Evolutionary conservation across 352 stramenopile genomes (phyloP), one percentile per base, ranked within the genome.

Genomic region (Phytophthora kernoviae): DNA sequence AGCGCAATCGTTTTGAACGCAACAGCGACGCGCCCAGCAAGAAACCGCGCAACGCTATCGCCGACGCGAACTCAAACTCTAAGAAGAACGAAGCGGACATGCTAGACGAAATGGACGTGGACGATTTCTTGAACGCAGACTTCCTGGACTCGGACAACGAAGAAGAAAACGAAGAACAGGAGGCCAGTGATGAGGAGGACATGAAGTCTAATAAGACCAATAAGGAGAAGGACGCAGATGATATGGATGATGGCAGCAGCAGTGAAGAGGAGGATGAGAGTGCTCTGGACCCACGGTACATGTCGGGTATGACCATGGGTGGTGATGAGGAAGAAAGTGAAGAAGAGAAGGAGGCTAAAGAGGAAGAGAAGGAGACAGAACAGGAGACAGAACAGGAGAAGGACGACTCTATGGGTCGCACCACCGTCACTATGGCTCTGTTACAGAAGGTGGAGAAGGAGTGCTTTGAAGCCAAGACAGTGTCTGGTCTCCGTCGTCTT

Each of bases 401-500:
- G 30, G 45, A 62, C 22, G 18, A 75, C 24, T 49, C 18, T 34
- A 62, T 77, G 32, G 83, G 79, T 0, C 80, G 77, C 53, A 88
- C 60, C 20, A 81, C 73, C 32, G 63, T 98, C 24, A 97, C 88
- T 5, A 87, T 95, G 64, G 72, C 82, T 37, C 52, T 86, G 44
- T 57, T 96, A 17, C 43, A 73, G 41, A 87, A 88, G 54, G 76
- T 97, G 6, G 90, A 98, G 70, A 86, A 96, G 48, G 83, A 90
- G 39, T 93, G 90, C 50, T 98, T 98, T 53, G 87, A 92, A 20
- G 79, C 91, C 54, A 84, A 91, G 54, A 88, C 84, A 45, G 70
- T 97, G 34, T 96, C 90, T 37, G 86, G 82, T 14, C 66, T 99
- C 46, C 93, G 90, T 69, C 88, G 87, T 18, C 77, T 98, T 57